phyloP scores from a whole-genome alignment of 2,329 filamentous ascomycete genomes.

The Pleurostoma richardsiae region DNA sequence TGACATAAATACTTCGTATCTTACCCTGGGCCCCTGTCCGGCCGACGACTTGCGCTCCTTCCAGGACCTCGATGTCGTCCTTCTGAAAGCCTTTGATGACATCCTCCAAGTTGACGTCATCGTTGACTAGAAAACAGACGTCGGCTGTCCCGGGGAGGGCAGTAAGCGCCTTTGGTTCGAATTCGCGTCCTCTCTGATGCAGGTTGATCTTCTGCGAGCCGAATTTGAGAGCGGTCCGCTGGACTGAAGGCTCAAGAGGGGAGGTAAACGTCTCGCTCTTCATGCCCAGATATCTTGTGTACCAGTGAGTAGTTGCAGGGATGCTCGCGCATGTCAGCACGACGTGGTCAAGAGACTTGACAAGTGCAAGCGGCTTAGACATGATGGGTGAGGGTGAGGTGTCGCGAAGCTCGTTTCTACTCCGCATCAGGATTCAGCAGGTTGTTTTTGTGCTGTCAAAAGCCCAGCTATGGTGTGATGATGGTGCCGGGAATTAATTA shows the following conservation, averaged over 20 bases:
- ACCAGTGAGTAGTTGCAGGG: constrained; percentile 45
- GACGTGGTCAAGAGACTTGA: constrained; percentile 51
- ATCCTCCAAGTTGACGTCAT: constrained; percentile 34
- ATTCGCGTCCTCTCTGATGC: constrained; percentile 52
- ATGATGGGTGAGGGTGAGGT: background rate
- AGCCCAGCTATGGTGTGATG: too few species aligned
- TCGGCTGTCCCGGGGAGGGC: constrained; percentile 54
- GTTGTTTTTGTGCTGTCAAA: too few species aligned
- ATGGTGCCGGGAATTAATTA: too few species aligned
- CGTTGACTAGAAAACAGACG: constrained; percentile 52
- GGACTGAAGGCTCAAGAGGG: constrained; percentile 23
- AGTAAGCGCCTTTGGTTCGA: constrained; percentile 51
- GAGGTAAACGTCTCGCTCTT: constrained; percentile 44
- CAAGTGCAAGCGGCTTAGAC: constrained; percentile 20
- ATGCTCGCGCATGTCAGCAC: constrained; percentile 53
- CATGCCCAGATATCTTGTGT: constrained; percentile 53
- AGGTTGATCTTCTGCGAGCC: constrained; percentile 58
- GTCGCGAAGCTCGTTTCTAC: too few species aligned
- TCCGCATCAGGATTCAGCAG: too few species aligned
- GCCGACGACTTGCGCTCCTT: constrained; percentile 44
- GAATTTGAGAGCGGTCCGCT: constrained; percentile 49
- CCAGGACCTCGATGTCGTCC: constrained; percentile 41
- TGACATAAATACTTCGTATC: constrained; percentile 53
- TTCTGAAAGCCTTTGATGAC: constrained; percentile 35
- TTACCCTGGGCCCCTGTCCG: constrained; percentile 51